A percentile compares a stretch with the other conserved stretches of the same genome.
Conservation (phyloP, 2,329 filamentous ascomycete genomes). For the Fusarium mundagurra region DNA sequence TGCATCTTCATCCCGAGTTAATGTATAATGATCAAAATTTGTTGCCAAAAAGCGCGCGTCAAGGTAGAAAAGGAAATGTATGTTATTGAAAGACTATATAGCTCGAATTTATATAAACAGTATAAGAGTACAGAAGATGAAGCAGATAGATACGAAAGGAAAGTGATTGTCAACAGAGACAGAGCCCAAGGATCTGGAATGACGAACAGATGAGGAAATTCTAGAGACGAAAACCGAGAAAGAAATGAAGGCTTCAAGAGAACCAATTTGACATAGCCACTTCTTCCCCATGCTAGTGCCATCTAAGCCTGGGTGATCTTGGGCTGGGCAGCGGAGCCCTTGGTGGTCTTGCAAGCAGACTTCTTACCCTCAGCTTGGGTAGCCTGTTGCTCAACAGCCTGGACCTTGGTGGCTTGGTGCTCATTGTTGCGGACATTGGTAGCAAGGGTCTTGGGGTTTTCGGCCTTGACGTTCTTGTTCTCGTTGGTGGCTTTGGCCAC, state of each 20-base stretch:
- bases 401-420: not conserved
- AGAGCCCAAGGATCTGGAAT: not conserved
- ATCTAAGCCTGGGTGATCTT: not conserved
- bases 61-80: not conserved
- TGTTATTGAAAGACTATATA: not conserved
- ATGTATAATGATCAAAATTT: not conserved
- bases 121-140: not conserved
- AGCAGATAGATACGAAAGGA: not conserved
- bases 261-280: not conserved
- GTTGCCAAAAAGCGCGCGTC: not conserved
- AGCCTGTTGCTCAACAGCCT: not conserved
- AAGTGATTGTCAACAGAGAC: not conserved
- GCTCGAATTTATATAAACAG: not conserved
- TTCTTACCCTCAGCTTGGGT: not conserved
- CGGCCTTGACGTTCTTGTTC: not conserved
- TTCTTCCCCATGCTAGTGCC: not conserved
- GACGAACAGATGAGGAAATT: not conserved
- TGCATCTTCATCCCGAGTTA: not conserved
- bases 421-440: not conserved
- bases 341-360: not conserved
- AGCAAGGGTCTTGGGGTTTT: not conserved
- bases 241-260: not conserved
- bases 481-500: not conserved
- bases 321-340: not conserved
- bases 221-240: not conserved